Evolutionary conservation across 2,329 filamentous ascomycete genomes (phyloP).

Genomic region (Penicillium digitatum): DNA sequence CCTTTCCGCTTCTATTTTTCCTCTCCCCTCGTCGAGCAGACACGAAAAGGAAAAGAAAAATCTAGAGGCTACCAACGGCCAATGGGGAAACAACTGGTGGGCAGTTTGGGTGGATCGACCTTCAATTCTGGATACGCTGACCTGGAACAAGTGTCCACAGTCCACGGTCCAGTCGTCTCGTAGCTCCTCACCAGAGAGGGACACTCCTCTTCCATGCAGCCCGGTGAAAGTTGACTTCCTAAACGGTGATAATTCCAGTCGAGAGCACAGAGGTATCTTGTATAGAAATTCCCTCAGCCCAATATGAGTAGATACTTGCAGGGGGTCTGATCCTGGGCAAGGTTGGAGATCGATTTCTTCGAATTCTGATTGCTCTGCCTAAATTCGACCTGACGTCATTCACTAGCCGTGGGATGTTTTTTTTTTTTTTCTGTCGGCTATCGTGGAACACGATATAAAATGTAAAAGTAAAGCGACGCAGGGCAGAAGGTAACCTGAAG

Average conservation of each 20-base stretch:
- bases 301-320: background rate
- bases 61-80: slow-evolving; percentile 6
- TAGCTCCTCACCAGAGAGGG: background rate
- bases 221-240: background rate
- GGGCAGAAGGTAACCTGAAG: background rate
- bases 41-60: background rate
- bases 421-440: slow-evolving; percentile 10
- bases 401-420: slow-evolving; percentile 1
- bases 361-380: slow-evolving; percentile 8
- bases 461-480: background rate
- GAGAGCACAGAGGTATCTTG: background rate
- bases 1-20: slow-evolving; percentile 21
- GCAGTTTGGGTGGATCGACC: slow-evolving; percentile 14
- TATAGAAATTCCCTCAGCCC: background rate
- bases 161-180: slow-evolving; percentile 10
- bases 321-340: slow-evolving; percentile 20
- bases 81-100: slow-evolving; percentile 14
- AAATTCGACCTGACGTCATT: slow-evolving; percentile 20
- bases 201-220: slow-evolving; percentile 6
- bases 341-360: slow-evolving; percentile 8
- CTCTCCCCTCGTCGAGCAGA: background rate
- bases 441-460: slow-evolving; percentile 10
- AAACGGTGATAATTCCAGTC: background rate
- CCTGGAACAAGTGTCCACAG: slow-evolving; percentile 10
- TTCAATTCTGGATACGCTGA: slow-evolving; percentile 17